Conservation (phyloP, 768 basidiomycete species). For the Kondoa subrosea region DNA sequence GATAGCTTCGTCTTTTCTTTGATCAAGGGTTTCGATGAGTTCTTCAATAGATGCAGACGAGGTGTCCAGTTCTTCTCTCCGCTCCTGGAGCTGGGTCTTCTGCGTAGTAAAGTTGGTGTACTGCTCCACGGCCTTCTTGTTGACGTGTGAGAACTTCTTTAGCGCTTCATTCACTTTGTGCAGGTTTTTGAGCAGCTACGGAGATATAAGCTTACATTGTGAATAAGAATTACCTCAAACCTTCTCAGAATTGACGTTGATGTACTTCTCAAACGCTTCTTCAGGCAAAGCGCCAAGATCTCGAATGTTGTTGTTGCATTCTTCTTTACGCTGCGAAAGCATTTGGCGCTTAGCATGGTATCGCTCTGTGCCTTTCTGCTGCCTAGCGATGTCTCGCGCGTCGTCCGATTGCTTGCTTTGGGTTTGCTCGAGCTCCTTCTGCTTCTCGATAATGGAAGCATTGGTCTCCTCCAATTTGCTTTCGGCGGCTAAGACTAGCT, state of each 20-base stretch:
- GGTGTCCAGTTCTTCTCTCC: constrained; percentile 78
- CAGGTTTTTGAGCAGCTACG: constrained; percentile 77
- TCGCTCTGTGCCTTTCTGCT: constrained; percentile 89
- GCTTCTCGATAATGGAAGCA: constrained; percentile 29
- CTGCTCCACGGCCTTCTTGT: constrained; percentile 98
- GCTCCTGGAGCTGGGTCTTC: constrained; percentile 68
- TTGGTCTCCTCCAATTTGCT: constrained; percentile 48
- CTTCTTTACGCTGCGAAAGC: constrained; percentile 65
- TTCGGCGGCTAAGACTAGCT: constrained; percentile 33
- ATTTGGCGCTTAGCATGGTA: constrained; percentile 85
- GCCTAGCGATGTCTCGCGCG: constrained; percentile 62
- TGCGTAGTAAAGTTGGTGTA: constrained; percentile 97
- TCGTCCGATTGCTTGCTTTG: constrained; percentile 77
- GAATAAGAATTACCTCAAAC: constrained; percentile 37
- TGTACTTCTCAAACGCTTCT: constrained; percentile 92
- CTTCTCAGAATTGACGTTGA: constrained; percentile 58
- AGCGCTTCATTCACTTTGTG: constrained; percentile 78
- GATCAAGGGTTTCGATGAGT: constrained; percentile 80
- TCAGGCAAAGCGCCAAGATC: constrained; percentile 92
- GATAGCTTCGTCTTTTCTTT: constrained; percentile 95
- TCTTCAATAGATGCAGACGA: constrained; percentile 80
- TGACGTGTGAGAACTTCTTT: constrained; percentile 94
- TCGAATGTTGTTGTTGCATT: constrained; percentile 85
- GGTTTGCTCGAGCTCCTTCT: constrained; percentile 47
- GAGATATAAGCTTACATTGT: too few relatives aligned